These are phyloP conservation scores for Andrographis paniculata DNA, from an alignment of 305 asterid species.

Conservation along the genomic window DNA sequence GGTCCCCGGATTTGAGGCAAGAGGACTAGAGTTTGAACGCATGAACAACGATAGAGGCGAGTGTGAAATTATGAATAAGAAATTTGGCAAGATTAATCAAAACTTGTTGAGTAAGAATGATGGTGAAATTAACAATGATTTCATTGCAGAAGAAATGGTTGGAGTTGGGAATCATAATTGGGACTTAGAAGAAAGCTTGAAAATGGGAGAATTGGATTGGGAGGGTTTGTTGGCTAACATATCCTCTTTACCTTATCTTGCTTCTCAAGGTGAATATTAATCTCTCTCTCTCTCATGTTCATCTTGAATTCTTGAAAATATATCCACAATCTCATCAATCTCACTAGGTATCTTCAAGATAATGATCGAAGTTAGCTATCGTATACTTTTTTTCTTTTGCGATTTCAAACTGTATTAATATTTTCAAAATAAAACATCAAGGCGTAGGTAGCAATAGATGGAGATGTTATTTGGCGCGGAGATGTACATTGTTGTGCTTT, in stretches of 20 bases:
- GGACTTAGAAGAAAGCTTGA: slow-evolving; percentile 56
- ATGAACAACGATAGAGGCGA: slow-evolving; percentile 16
- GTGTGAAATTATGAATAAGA: slow-evolving; percentile 24
- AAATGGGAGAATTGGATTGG: slow-evolving; percentile 89
- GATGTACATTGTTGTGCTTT: too few relatives aligned
- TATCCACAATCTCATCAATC: too few relatives aligned
- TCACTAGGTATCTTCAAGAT: too few relatives aligned
- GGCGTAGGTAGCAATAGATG: too few relatives aligned
- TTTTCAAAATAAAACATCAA: too few relatives aligned
- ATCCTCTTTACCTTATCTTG: slow-evolving; percentile 83
- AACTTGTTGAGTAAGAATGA: slow-evolving; percentile 19
- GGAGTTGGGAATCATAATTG: slow-evolving; percentile 57
- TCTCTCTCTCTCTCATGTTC: too few relatives aligned
- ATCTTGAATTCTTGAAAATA: too few relatives aligned
- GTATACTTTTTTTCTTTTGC: too few relatives aligned
- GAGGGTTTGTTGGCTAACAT: slow-evolving; percentile 96
- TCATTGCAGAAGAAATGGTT: slow-evolving; percentile 35
- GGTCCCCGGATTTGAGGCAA: slow-evolving; percentile 51
- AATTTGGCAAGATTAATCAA: slow-evolving; percentile 14
- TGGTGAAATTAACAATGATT: slow-evolving; percentile 13
- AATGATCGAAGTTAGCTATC: too few relatives aligned
- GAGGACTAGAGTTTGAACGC: slow-evolving; percentile 15
- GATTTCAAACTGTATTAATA: too few relatives aligned
- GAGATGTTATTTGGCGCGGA: too few relatives aligned
- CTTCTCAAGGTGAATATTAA: slow-evolving; percentile 61